Conservation (phyloP, 179 eudicot species). For the Vitellaria paradoxa region DNA sequence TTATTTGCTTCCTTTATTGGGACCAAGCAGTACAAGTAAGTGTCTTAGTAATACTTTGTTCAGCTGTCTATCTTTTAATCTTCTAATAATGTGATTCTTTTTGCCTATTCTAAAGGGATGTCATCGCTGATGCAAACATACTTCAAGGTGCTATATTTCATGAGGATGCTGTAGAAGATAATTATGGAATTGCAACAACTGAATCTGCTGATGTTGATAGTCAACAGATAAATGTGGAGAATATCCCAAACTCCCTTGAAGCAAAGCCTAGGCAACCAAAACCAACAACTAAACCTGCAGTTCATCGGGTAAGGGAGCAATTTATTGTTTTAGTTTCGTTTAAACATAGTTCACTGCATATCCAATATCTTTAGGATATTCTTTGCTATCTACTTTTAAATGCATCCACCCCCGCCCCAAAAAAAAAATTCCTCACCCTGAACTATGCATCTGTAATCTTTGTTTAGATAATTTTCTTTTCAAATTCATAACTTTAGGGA, state of each 20-base stretch:
- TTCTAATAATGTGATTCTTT: conserved; percentile 18
- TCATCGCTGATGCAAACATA: conserved; percentile 93
- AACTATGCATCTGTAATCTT: background rate
- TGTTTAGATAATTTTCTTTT: conserved; percentile 4
- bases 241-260: conserved; percentile 45
- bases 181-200: conserved; percentile 38
- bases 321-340: background rate
- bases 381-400: background rate
- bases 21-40: conserved; percentile 94
- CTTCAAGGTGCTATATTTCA: conserved; percentile 96
- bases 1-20: conserved; percentile 95
- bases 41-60: conserved; percentile 17
- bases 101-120: conserved; percentile 56
- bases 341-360: background rate
- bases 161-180: conserved; percentile 58
- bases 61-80: background rate
- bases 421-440: background rate
- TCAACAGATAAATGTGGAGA: conserved; percentile 37
- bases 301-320: conserved; percentile 68
- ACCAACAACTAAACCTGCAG: conserved; percentile 73
- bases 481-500: conserved; percentile 47
- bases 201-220: conserved; percentile 41
- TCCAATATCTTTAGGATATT: background rate
- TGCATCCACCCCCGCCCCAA: background rate
- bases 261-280: conserved; percentile 56